A percentile compares a stretch with the other conserved stretches of the same genome.
Evolutionary conservation across 1,284 basidiomycete genomes (phyloP).

Genomic region (Cryptococcus sp.): DNA sequence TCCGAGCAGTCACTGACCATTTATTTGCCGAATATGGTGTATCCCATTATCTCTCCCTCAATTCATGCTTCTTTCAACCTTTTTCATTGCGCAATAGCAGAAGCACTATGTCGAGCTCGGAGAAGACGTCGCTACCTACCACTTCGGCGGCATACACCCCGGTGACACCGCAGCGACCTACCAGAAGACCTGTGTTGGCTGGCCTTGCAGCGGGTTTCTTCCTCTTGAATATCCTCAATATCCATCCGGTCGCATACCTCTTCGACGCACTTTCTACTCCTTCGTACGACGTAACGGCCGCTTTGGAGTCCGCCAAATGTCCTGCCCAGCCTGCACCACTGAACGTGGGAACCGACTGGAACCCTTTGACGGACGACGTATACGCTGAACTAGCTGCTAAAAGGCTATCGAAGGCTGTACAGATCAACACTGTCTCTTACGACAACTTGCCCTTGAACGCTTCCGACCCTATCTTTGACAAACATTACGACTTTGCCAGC

Average conservation of each 20-base stretch:
- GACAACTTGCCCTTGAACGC: constrained; percentile 49
- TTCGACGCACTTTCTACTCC: background rate
- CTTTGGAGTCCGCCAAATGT: constrained; percentile 32
- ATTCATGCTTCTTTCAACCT: background rate
- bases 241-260: constrained; percentile 1
- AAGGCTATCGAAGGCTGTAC: constrained; percentile 47
- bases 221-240: background rate
- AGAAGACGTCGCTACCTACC: constrained; percentile 13
- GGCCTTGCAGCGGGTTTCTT: background rate
- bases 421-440: constrained; percentile 52
- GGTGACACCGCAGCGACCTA: background rate
- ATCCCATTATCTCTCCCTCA: background rate
- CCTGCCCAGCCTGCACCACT: constrained; percentile 39
- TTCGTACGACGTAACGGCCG: constrained; percentile 2
- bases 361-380: constrained; percentile 33
- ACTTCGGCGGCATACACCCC: background rate
- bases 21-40: background rate
- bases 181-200: constrained; percentile 2
- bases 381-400: constrained; percentile 42
- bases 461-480: constrained; percentile 48
- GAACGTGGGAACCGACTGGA: constrained; percentile 41
- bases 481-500: constrained; percentile 46
- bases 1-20: too few species aligned
- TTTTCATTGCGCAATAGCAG: too few species aligned
- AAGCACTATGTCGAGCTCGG: constrained; percentile 6